A percentile compares a stretch with the other conserved stretches of the same genome.
Conservation (phyloP, 1,284 basidiomycete genomes). For the Tremellales sp. region DNA sequence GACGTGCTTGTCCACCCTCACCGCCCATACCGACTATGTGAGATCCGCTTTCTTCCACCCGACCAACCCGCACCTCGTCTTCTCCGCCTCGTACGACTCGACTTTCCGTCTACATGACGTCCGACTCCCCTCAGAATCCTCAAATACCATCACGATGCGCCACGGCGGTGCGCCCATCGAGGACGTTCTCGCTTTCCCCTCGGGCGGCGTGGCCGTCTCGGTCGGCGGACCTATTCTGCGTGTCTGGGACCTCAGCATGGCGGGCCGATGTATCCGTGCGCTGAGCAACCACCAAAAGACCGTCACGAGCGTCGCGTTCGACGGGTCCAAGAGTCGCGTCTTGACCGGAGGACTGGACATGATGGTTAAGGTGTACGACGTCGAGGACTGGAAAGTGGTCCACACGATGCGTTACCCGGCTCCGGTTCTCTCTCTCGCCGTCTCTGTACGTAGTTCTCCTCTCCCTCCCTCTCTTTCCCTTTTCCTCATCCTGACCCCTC, state of each 20-base stretch:
- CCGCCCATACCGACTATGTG: conserved; percentile 89
- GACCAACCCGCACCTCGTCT: conserved; percentile 74
- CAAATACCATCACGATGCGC: conserved; percentile 71
- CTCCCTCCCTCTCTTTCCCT: neutral
- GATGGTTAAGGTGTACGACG: conserved; percentile 98
- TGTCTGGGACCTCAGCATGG: conserved; percentile 93
- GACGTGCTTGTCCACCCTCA: conserved; percentile 70
- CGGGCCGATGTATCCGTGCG: conserved; percentile 80
- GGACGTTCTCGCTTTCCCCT: conserved; percentile 89
- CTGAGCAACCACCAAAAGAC: conserved; percentile 98
- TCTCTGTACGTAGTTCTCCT: conserved; percentile 62
- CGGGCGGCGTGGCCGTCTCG: conserved; percentile 79
- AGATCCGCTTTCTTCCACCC: conserved; percentile 83
- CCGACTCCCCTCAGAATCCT: conserved; percentile 49
- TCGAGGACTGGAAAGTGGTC: conserved; percentile 87
- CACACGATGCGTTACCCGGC: conserved; percentile 99
- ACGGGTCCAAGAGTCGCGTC: conserved; percentile 62
- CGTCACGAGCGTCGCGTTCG: conserved; percentile 81
- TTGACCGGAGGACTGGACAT: conserved; percentile 90
- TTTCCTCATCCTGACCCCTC: neutral
- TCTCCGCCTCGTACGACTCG: conserved; percentile 93
- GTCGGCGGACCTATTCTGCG: conserved; percentile 89
- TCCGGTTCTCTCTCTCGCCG: conserved; percentile 83
- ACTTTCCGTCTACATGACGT: conserved; percentile 87
- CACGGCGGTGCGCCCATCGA: conserved; percentile 71